Conservation (phyloP, 2,329 filamentous ascomycete species). For the Thielaviopsis punctulata region DNA sequence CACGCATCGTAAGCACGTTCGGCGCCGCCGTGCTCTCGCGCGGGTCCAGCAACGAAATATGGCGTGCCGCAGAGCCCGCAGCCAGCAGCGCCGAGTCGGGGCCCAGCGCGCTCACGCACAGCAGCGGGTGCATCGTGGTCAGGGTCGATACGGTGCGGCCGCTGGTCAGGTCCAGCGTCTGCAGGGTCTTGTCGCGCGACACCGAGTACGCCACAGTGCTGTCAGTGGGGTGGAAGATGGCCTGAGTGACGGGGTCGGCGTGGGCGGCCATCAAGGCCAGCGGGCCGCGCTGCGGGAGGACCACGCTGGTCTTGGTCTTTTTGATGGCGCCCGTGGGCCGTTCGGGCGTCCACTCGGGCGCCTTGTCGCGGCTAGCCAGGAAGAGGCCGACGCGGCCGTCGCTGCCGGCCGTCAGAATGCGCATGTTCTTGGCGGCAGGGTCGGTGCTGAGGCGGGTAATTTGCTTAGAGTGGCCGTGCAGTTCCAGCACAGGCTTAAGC, state of each 20-base stretch:
- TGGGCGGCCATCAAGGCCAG: constrained; percentile 57
- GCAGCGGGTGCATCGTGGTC: constrained; percentile 66
- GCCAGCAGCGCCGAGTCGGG: constrained; percentile 31
- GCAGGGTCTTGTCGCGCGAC: constrained; percentile 79
- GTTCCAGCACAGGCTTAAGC: constrained; percentile 59
- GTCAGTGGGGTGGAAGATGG: constrained; percentile 72
- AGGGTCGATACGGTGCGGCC: constrained; percentile 61
- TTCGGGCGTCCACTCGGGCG: constrained; percentile 52
- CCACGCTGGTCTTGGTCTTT: constrained; percentile 27
- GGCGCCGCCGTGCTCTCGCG: constrained; percentile 59
- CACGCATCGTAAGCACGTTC: constrained; percentile 76
- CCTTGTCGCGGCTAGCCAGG: constrained; percentile 61
- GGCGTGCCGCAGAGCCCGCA: constrained; percentile 67
- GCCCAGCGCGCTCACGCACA: constrained; percentile 60
- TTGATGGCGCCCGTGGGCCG: constrained; percentile 34
- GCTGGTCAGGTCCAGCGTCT: constrained; percentile 82
- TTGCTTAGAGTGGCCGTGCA: constrained; percentile 63
- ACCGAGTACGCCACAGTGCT: constrained; percentile 78
- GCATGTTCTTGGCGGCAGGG: constrained; percentile 39
- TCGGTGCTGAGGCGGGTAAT: constrained; percentile 64
- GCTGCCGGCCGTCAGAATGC: constrained; percentile 69
- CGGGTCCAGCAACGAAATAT: constrained; percentile 88
- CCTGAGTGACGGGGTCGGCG: constrained; percentile 57
- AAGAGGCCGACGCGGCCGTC: constrained; percentile 80
- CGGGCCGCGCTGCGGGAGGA: constrained; percentile 55